Conservation (phyloP, 78 protist species). For the Dictyostelium discoideum region DNA sequence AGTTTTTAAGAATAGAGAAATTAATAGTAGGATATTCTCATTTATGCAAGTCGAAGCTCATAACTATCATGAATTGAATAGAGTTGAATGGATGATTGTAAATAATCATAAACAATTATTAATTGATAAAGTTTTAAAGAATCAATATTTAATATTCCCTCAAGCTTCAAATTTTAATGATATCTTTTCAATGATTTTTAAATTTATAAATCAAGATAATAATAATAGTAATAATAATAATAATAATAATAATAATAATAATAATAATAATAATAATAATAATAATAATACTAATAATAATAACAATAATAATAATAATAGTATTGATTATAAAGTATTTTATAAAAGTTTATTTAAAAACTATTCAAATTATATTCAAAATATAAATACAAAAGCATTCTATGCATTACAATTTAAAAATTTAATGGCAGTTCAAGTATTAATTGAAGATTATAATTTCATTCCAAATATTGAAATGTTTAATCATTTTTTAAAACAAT, state of each 20-base stretch:
- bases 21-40: background rate
- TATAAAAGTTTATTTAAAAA: background rate
- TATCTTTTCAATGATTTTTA: background rate
- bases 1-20: background rate
- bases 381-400: background rate
- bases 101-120: background rate
- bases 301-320: too few species aligned
- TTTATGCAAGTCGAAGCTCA: background rate
- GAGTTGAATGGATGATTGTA: background rate
- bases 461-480: background rate
- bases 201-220: background rate
- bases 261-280: too few species aligned
- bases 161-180: background rate
- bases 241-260: too few species aligned
- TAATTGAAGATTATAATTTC: background rate
- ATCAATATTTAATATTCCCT: background rate
- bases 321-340: background rate
- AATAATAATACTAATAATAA: too few species aligned
- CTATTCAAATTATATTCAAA: background rate
- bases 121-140: background rate
- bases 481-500: conserved; percentile 1
- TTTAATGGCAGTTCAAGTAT: background rate
- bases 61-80: background rate
- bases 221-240: too few species aligned
- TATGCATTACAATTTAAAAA: background rate